Evolutionary conservation across 768 basidiomycete genomes (phyloP).

Genomic region (Amanita muscaria): DNA sequence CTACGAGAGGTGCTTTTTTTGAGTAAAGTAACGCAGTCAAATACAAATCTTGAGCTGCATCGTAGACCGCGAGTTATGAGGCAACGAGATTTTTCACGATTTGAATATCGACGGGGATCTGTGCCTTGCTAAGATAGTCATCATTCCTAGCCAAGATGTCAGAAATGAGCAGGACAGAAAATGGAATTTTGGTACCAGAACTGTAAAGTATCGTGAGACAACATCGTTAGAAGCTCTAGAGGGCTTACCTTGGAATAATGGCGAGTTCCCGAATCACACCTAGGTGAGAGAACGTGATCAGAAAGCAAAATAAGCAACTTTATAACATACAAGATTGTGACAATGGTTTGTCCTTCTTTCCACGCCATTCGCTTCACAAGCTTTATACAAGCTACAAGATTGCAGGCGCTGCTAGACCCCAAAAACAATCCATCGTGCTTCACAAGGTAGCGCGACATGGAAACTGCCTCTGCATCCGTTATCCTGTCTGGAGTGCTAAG

Average conservation of each 20-base stretch:
- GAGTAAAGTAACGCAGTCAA: too few species aligned
- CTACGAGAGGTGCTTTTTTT: too few species aligned
- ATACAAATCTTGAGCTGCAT: too few species aligned
- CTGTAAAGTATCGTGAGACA: constrained; percentile 16
- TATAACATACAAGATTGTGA: constrained; percentile 67
- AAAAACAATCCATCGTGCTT: constrained; percentile 87
- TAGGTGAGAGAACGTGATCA: constrained; percentile 17
- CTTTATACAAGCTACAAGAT: constrained; percentile 86
- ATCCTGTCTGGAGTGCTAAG: constrained; percentile 41
- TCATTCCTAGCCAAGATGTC: constrained; percentile 34
- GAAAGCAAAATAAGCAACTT: constrained; percentile 2
- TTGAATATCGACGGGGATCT: constrained; percentile 32
- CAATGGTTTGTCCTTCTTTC: constrained; percentile 61
- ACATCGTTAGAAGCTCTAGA: not conserved
- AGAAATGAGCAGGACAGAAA: not conserved
- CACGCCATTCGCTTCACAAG: constrained; percentile 63
- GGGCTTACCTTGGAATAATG: constrained; percentile 98
- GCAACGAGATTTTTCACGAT: constrained; percentile 35
- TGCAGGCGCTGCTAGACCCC: constrained; percentile 94
- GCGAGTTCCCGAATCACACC: constrained; percentile 84
- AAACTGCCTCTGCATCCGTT: constrained; percentile 88
- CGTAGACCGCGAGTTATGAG: too few species aligned
- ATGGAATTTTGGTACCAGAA: constrained; percentile 32
- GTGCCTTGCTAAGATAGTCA: constrained; percentile 38
- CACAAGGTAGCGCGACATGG: constrained; percentile 92